Percentiles rank a stretch among this genome's conserved stretches.
Evolutionary conservation across 306 rosid genomes (phyloP).

Genomic region (Trifolium pratense): DNA sequence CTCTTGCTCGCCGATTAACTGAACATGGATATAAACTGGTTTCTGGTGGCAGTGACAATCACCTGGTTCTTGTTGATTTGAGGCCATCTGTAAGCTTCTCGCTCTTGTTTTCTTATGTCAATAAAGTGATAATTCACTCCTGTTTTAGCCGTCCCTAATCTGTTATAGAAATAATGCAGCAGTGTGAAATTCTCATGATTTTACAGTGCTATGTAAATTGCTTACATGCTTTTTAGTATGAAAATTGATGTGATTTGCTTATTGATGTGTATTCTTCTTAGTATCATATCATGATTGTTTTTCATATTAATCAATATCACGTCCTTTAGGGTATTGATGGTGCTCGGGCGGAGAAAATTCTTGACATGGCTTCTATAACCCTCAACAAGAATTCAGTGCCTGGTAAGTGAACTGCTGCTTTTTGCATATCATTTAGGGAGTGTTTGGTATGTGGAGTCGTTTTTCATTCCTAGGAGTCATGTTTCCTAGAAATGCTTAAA

Average conservation of each 20-base stretch:
- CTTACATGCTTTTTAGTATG: slow-evolving; percentile 17
- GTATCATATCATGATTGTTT: slow-evolving; percentile 9
- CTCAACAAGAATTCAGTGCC: slow-evolving; percentile 96
- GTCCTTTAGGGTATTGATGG: slow-evolving; percentile 80
- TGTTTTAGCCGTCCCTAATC: not conserved
- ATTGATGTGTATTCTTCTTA: slow-evolving; percentile 18
- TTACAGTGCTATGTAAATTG: slow-evolving; percentile 7
- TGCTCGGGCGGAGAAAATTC: slow-evolving; percentile 94
- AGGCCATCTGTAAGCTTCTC: slow-evolving; percentile 80
- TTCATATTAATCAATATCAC: slow-evolving; percentile 35
- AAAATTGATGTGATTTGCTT: slow-evolving; percentile 23
- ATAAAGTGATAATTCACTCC: not conserved
- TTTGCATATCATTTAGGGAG: slow-evolving; percentile 4
- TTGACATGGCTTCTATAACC: slow-evolving; percentile 89
- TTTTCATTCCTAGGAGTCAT: not conserved
- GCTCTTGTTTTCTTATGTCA: not conserved
- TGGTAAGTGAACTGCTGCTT: slow-evolving; percentile 53
- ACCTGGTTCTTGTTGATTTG: slow-evolving; percentile 88
- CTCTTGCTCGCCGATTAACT: slow-evolving; percentile 71
- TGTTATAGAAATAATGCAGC: slow-evolving; percentile 3
- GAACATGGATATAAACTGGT: slow-evolving; percentile 82
- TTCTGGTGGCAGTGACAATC: slow-evolving; percentile 97
- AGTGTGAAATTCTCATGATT: slow-evolving; percentile 11
- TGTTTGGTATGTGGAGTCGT: not conserved
- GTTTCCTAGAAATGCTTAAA: not conserved